Conservation (phyloP, 2,329 filamentous ascomycete species). For the Samsoniella hepiali region DNA sequence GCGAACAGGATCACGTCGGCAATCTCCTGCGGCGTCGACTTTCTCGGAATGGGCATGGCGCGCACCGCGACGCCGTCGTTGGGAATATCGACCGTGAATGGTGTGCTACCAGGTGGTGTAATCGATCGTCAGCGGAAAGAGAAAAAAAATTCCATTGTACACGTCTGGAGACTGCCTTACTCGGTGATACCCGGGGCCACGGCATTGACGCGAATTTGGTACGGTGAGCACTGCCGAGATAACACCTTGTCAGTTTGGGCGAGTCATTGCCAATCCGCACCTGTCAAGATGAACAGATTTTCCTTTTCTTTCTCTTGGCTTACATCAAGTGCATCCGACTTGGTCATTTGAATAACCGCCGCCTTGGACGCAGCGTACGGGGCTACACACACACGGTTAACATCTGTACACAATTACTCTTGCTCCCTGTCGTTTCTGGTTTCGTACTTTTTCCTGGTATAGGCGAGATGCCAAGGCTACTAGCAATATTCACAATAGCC, state of each 20-base stretch:
- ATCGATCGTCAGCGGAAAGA: not conserved
- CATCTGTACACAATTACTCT: not conserved
- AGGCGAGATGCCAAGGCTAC: constrained; percentile 41
- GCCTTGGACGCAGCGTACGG: constrained; percentile 46
- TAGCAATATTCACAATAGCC: constrained; percentile 45
- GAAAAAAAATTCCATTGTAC: not conserved
- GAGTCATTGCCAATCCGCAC: no score
- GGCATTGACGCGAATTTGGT: constrained; percentile 44
- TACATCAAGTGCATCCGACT: constrained; percentile 46
- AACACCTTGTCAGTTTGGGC: not conserved
- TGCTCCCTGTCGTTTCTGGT: not conserved
- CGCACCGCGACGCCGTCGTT: constrained; percentile 31
- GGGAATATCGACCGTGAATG: constrained; percentile 40
- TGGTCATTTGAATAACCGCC: constrained; percentile 44
- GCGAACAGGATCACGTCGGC: constrained; percentile 46
- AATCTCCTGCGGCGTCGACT: constrained; percentile 44
- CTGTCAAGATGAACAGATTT: not conserved
- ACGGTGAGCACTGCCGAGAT: constrained; percentile 37
- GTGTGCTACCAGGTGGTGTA: constrained; percentile 29
- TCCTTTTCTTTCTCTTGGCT: constrained; percentile 17
- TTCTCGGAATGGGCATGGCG: constrained; percentile 36
- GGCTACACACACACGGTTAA: constrained; percentile 27
- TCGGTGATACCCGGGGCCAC: constrained; percentile 46
- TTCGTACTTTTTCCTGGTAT: constrained; percentile 39
- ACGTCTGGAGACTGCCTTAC: constrained; percentile 23